These are phyloP conservation scores for Bipolaris zeicola DNA, from an alignment of 2,329 filamentous ascomycete genomes.

Conservation along the genomic window DNA sequence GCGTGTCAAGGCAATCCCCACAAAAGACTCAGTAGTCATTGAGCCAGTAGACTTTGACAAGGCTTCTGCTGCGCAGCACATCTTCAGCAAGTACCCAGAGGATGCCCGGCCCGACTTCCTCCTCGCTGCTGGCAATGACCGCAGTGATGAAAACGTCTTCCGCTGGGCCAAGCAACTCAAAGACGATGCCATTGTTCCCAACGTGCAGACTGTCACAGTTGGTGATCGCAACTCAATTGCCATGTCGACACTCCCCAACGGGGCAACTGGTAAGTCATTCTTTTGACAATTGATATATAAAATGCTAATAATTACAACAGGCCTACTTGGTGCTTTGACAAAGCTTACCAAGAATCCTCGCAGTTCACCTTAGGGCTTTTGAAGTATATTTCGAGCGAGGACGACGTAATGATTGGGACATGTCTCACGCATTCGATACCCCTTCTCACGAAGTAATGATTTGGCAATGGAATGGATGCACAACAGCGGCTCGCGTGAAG, in stretches of 20 bases:
- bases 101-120: constrained; percentile 71
- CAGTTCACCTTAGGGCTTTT: constrained; percentile 2
- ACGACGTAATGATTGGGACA: constrained; percentile 2
- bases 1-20: constrained; percentile 79
- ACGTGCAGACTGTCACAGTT: constrained; percentile 84
- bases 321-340: constrained; percentile 38
- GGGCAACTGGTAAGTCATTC: constrained; percentile 76
- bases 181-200: constrained; percentile 53
- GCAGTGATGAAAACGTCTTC: constrained; percentile 93
- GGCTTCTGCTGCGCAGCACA: constrained; percentile 75
- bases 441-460: constrained; percentile 8
- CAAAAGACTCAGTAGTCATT: constrained; percentile 80
- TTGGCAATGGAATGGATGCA: constrained; percentile 1
- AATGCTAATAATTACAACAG: constrained; percentile 23
- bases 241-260: constrained; percentile 82
- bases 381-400: background rate
- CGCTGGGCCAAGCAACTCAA: constrained; percentile 85
- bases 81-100: constrained; percentile 61
- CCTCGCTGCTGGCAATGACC: constrained; percentile 86
- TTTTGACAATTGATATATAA: background rate
- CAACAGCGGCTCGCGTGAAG: background rate
- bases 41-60: constrained; percentile 89
- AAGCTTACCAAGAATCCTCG: constrained; percentile 35
- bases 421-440: constrained; percentile 9
- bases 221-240: constrained; percentile 89